These are phyloP conservation scores for Thuja plicata DNA, from an alignment of 83 land plant genomes.

Conservation along the genomic window DNA sequence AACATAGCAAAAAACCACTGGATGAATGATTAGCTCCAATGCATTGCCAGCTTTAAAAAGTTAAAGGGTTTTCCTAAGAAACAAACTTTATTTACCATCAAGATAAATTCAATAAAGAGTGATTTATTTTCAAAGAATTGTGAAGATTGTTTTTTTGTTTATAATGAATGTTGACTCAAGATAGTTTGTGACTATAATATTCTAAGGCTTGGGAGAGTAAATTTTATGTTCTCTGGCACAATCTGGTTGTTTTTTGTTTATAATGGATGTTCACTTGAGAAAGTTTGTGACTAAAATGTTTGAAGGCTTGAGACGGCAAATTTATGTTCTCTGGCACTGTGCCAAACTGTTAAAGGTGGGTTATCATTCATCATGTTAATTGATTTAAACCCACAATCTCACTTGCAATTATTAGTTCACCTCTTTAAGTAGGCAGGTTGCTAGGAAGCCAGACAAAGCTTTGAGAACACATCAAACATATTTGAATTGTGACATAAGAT, in stretches of 20 bases:
- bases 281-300: not conserved
- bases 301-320: not conserved
- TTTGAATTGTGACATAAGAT: not conserved
- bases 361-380: not conserved
- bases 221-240: no score
- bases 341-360: not conserved
- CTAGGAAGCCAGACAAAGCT: not conserved
- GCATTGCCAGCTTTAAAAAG: not conserved
- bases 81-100: not conserved
- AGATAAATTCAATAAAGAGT: not conserved
- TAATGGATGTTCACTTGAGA: not conserved
- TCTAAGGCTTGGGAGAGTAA: no score
- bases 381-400: no score
- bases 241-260: not conserved
- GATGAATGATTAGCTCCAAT: not conserved
- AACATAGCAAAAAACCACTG: no score
- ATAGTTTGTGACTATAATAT: no score
- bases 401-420: not conserved
- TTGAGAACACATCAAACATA: not conserved
- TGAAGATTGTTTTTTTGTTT: not conserved
- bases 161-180: not conserved
- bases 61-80: not conserved
- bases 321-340: not conserved
- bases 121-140: not conserved
- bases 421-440: not conserved